Conservation (phyloP, 73 alveolate genomes). For the Chromera velia region DNA sequence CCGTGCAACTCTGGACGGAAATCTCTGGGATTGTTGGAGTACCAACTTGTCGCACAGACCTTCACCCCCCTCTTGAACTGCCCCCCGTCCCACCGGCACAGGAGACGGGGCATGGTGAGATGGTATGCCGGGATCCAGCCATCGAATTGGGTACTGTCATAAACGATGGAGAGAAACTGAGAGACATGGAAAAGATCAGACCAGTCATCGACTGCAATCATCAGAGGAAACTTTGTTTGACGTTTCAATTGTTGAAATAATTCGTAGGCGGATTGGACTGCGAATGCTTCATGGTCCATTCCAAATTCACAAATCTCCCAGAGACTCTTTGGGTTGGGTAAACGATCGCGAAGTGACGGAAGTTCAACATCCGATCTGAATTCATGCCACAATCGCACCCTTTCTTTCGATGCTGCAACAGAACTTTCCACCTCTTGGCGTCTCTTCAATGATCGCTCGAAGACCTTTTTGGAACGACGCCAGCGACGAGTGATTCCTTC, state of each 20-base stretch:
- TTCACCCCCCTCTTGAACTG: conserved; percentile 7
- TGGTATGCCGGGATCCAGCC: conserved; percentile 40
- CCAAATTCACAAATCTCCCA: conserved; percentile 36
- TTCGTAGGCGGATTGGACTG: conserved; percentile 2
- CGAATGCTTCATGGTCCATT: neutral
- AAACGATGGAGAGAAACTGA: conserved; percentile 16
- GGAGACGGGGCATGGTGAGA: conserved; percentile 33
- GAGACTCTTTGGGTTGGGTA: neutral
- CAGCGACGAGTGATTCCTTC: neutral
- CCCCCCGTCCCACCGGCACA: conserved; percentile 23
- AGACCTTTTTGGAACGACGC: neutral
- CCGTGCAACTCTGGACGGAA: conserved; percentile 32
- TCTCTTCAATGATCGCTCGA: neutral
- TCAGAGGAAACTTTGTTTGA: conserved; percentile 9
- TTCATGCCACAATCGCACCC: neutral
- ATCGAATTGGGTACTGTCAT: conserved; percentile 37
- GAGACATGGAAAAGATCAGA: conserved; percentile 23
- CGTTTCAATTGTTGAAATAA: conserved; percentile 23
- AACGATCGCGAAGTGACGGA: neutral
- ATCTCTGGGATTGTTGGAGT: conserved; percentile 3
- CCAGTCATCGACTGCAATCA: conserved; percentile 27
- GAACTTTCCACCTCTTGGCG: neutral
- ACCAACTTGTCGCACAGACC: conserved; percentile 29
- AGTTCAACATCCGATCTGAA: neutral
- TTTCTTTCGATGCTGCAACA: neutral